phyloP scores from a whole-genome alignment of 1,284 basidiomycete species.

The Apiotrichum laibachii region DNA sequence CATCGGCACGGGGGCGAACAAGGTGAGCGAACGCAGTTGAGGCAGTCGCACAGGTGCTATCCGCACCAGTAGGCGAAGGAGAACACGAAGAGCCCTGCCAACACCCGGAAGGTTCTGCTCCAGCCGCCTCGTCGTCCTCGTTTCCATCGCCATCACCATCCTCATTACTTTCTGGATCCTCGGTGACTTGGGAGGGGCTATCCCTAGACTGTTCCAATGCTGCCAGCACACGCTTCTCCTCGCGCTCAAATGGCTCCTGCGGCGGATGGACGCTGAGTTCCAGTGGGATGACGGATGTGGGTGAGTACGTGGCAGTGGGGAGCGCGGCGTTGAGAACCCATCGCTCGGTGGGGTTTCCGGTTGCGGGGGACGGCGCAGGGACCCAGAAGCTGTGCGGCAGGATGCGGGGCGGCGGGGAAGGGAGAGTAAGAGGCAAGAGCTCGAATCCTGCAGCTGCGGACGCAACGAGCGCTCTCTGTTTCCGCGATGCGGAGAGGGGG shows the following conservation, averaged over 20 bases:
- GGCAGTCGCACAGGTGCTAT: not conserved
- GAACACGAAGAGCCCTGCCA: not conserved
- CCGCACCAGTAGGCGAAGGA: not conserved
- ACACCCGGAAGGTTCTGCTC: too few relatives aligned
- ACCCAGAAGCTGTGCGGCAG: slow-evolving; percentile 4
- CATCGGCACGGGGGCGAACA: not conserved
- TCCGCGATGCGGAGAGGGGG: not conserved
- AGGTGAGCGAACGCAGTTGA: not conserved
- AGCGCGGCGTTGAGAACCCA: slow-evolving; percentile 35
- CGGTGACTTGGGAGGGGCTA: too few relatives aligned
- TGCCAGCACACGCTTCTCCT: not conserved
- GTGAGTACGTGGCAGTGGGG: slow-evolving; percentile 42
- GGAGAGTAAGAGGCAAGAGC: slow-evolving; percentile 42
- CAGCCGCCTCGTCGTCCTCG: too few relatives aligned
- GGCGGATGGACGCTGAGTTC: slow-evolving; percentile 19
- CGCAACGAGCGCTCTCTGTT: slow-evolving; percentile 27
- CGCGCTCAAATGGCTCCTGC: not conserved
- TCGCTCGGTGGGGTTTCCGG: slow-evolving; percentile 10
- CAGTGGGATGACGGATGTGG: slow-evolving; percentile 43
- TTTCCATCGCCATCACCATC: not conserved
- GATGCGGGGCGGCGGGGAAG: slow-evolving; percentile 28
- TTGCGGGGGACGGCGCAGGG: not conserved
- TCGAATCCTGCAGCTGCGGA: slow-evolving; percentile 33
- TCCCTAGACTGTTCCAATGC: too few relatives aligned
- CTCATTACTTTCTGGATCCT: not conserved